phyloP scores from a whole-genome alignment of 352 stramenopile genomes.

The Phytophthora podocarpi region DNA sequence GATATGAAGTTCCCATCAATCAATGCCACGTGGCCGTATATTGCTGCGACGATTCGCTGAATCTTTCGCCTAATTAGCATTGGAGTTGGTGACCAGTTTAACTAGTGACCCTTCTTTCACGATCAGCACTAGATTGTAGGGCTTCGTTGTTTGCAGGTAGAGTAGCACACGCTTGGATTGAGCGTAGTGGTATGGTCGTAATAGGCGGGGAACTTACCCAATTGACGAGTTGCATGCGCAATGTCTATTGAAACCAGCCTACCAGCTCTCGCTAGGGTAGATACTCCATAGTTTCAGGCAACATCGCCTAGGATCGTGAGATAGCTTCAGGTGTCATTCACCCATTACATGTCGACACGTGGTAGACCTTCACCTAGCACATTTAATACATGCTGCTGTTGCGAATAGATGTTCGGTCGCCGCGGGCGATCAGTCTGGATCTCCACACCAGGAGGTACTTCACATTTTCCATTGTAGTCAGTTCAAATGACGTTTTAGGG shows the following conservation, averaged over 20 bases:
- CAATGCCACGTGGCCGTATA: background rate
- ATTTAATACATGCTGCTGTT: background rate
- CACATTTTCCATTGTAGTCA: slow-evolving; percentile 1
- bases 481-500: slow-evolving; percentile 1
- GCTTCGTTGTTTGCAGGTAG: slow-evolving; percentile 2
- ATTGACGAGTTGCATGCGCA: background rate
- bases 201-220: background rate
- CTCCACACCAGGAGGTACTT: slow-evolving; percentile 14
- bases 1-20: background rate
- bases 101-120: background rate
- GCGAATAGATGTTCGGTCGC: background rate
- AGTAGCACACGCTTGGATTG: slow-evolving; percentile 1
- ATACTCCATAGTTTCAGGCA: slow-evolving; percentile 4
- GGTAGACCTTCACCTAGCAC: background rate
- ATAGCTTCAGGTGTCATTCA: background rate
- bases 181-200: slow-evolving; percentile 1
- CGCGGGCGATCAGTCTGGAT: background rate
- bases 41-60: background rate
- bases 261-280: slow-evolving; percentile 10
- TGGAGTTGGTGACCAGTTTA: background rate
- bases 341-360: background rate
- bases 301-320: background rate
- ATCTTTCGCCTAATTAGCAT: slow-evolving; percentile 6
- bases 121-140: slow-evolving; percentile 11
- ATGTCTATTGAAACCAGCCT: slow-evolving; percentile 3